phyloP scores from a whole-genome alignment of 2,329 filamentous ascomycete species.

The Aspergillus japonicus region DNA sequence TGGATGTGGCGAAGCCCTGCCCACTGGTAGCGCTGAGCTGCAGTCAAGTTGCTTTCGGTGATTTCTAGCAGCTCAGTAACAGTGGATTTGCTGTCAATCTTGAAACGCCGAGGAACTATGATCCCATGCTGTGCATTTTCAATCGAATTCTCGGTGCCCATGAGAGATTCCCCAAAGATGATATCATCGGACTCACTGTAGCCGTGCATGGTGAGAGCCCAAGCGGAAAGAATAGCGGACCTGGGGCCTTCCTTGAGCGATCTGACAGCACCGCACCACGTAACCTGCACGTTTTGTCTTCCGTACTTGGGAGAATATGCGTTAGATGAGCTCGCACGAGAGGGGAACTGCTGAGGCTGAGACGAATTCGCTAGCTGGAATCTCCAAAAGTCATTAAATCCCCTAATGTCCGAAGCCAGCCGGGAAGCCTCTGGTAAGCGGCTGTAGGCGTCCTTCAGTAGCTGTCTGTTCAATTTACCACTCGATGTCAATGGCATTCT shows the following conservation, averaged over 20 bases:
- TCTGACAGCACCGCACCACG: conserved; percentile 17
- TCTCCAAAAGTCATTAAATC: conserved; percentile 24
- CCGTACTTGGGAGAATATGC: conserved; percentile 10
- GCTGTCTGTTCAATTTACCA: conserved; percentile 35
- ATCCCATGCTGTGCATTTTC: conserved; percentile 40
- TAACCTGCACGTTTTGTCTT: conserved; percentile 5
- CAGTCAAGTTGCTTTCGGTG: conserved; percentile 55
- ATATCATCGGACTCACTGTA: conserved; percentile 42
- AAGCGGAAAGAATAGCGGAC: conserved; percentile 42
- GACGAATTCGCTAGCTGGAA: conserved; percentile 12
- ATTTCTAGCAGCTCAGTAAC: conserved; percentile 51
- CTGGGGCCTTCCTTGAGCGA: background rate
- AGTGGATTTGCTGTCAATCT: conserved; percentile 31
- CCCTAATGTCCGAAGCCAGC: conserved; percentile 20
- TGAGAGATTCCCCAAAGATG: conserved; percentile 45
- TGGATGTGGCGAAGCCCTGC: conserved; percentile 52
- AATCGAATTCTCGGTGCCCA: conserved; percentile 40
- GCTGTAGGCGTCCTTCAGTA: conserved; percentile 16
- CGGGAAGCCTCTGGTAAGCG: conserved; percentile 11
- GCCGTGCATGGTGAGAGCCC: conserved; percentile 39
- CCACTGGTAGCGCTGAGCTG: conserved; percentile 59
- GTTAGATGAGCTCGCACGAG: conserved; percentile 10
- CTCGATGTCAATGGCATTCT: conserved; percentile 31
- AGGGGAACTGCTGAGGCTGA: conserved; percentile 4
- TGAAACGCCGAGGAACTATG: conserved; percentile 42